These are phyloP conservation scores for Vanrija pseudolonga DNA, from an alignment of 1,284 basidiomycete genomes.

Conservation along the genomic window DNA sequence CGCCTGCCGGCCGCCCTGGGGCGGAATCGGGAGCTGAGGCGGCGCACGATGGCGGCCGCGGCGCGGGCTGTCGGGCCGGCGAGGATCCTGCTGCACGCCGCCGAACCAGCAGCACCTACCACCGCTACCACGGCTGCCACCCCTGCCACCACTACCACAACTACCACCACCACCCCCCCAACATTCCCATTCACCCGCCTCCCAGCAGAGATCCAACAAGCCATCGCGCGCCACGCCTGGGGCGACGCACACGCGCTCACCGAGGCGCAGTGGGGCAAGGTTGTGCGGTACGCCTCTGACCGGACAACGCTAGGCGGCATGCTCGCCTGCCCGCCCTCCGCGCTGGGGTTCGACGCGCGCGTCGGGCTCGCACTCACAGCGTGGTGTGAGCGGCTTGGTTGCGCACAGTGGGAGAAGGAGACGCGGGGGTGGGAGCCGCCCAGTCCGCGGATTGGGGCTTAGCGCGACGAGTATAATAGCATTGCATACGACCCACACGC, in stretches of 20 bases:
- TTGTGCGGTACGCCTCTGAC: slow-evolving; percentile 28
- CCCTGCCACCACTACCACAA: too few relatives aligned
- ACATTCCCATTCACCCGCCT: slow-evolving; percentile 37
- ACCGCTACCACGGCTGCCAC: too few relatives aligned
- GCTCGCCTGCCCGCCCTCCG: not conserved
- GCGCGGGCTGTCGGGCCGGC: slow-evolving; percentile 21
- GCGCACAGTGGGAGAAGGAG: not conserved
- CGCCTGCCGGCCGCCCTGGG: slow-evolving; percentile 29
- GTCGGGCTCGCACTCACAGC: too few relatives aligned
- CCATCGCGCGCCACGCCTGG: slow-evolving; percentile 31
- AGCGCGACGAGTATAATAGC: too few relatives aligned
- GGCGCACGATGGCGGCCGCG: slow-evolving; percentile 28
- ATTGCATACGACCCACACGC: too few relatives aligned
- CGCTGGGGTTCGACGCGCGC: too few relatives aligned
- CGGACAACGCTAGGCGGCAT: slow-evolving; percentile 14
- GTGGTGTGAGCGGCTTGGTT: too few relatives aligned
- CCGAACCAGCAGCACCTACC: too few relatives aligned
- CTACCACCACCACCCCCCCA: not conserved
- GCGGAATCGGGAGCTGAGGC: slow-evolving; percentile 33
- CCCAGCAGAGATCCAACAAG: slow-evolving; percentile 35
- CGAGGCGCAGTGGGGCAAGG: slow-evolving; percentile 32
- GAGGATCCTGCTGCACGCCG: slow-evolving; percentile 38
- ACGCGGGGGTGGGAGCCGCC: too few relatives aligned
- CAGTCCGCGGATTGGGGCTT: too few relatives aligned
- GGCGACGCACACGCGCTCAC: slow-evolving; percentile 34